These are phyloP conservation scores for Suillus spraguei DNA, from an alignment of 768 basidiomycete species.

Conservation along the genomic window DNA sequence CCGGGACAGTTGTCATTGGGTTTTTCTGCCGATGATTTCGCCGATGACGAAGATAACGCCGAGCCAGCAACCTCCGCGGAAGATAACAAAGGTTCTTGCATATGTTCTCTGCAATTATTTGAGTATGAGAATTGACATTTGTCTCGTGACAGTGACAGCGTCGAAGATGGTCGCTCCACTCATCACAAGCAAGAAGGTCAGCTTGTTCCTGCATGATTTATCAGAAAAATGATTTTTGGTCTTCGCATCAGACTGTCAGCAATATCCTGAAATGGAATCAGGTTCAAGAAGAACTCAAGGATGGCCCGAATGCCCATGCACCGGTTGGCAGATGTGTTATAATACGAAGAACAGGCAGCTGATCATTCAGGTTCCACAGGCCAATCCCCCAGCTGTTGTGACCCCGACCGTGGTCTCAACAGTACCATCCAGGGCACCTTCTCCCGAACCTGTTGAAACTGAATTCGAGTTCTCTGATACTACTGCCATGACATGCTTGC, in stretches of 20 bases:
- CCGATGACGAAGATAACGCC: constrained; percentile 38
- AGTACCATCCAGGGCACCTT: constrained; percentile 33
- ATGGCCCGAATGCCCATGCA: constrained; percentile 36
- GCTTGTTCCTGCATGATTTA: constrained; percentile 9
- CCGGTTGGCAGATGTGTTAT: constrained; percentile 22
- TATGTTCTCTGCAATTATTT: background rate
- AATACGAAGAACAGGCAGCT: constrained; percentile 11
- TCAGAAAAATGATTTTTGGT: constrained; percentile 11
- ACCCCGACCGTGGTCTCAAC: constrained; percentile 16
- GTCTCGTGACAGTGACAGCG: constrained; percentile 37
- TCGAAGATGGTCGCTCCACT: constrained; percentile 79
- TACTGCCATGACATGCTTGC: constrained; percentile 73
- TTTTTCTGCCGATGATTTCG: constrained; percentile 69
- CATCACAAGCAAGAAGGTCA: constrained; percentile 84
- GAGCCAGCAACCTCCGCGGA: constrained; percentile 47
- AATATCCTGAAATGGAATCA: constrained; percentile 98
- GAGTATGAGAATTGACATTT: constrained; percentile 15
- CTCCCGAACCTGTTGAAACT: constrained; percentile 46
- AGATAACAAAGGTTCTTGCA: constrained; percentile 44
- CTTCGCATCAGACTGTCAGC: constrained; percentile 63
- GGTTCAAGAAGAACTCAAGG: constrained; percentile 85
- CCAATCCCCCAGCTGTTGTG: constrained; percentile 16
- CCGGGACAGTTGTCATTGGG: constrained; percentile 51
- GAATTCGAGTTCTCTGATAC: constrained; percentile 88
- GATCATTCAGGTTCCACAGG: constrained; percentile 14